Evolutionary conservation across 106 monocot species (phyloP).

Genomic region (Apostasia ramifera): DNA sequence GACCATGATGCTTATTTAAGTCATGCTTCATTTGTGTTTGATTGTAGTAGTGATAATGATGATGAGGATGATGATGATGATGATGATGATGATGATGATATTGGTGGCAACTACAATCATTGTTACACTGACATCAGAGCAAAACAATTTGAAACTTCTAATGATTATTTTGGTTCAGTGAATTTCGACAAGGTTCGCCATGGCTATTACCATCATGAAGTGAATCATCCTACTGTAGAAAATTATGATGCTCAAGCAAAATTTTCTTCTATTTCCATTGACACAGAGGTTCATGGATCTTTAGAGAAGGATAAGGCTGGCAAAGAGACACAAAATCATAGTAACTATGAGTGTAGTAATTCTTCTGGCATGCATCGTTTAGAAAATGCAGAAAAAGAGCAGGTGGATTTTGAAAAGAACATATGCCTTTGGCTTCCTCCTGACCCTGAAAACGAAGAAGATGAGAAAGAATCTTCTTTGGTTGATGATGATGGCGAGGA

Average conservation of each 20-base stretch:
- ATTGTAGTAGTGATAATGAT: conserved; percentile 47
- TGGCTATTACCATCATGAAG: conserved; percentile 19
- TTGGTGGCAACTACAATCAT: conserved; percentile 51
- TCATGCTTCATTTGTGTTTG: conserved; percentile 13
- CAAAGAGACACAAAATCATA: conserved; percentile 32
- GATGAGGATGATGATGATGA: conserved; percentile 9
- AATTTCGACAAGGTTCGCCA: conserved; percentile 41
- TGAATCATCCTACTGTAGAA: conserved; percentile 22
- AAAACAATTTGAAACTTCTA: conserved; percentile 28
- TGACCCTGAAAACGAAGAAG: conserved; percentile 71
- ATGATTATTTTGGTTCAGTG: conserved; percentile 47
- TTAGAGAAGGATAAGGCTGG: conserved; percentile 27
- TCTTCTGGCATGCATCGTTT: conserved; percentile 57
- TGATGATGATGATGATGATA: conserved; percentile 29
- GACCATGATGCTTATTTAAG: not conserved
- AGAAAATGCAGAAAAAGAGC: conserved; percentile 33
- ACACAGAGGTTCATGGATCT: conserved; percentile 21
- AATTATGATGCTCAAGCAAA: conserved; percentile 24
- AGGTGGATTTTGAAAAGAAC: conserved; percentile 79
- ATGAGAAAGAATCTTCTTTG: conserved; percentile 40
- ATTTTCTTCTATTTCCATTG: conserved; percentile 14
- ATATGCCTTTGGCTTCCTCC: conserved; percentile 75
- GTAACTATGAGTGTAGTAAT: conserved; percentile 33
- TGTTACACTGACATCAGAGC: conserved; percentile 43
- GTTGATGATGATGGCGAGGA: conserved; percentile 53